These are phyloP conservation scores for Logfia minima DNA, from an alignment of 129 eudicot species.

Conservation along the genomic window DNA sequence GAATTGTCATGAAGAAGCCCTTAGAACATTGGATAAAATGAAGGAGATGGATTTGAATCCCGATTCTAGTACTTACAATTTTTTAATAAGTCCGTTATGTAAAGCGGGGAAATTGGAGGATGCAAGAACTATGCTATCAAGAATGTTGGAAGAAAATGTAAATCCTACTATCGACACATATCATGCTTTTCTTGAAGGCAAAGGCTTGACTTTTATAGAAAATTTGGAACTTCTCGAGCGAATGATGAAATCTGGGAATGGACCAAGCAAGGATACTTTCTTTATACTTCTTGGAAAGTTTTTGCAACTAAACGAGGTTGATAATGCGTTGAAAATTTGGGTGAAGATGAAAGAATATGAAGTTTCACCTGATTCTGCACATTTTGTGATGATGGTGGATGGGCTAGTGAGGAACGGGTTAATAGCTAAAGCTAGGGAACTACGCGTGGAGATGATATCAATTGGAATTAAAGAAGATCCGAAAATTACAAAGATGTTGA, in stretches of 20 bases:
- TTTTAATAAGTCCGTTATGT: slow-evolving; percentile 66
- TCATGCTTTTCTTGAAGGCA: slow-evolving; percentile 64
- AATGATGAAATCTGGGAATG: slow-evolving; percentile 63
- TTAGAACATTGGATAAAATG: slow-evolving; percentile 52
- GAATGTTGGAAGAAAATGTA: slow-evolving; percentile 61
- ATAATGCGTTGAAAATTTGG: slow-evolving; percentile 73
- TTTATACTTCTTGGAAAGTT: slow-evolving; percentile 45
- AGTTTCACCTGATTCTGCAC: slow-evolving; percentile 52
- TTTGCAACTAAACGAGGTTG: slow-evolving; percentile 50
- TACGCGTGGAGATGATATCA: slow-evolving; percentile 59
- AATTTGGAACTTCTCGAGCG: slow-evolving; percentile 55
- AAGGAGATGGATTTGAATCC: slow-evolving; percentile 59
- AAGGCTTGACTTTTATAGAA: slow-evolving; percentile 45
- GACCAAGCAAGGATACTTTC: slow-evolving; percentile 60
- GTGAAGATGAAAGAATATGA: slow-evolving; percentile 54
- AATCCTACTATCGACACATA: slow-evolving; percentile 67
- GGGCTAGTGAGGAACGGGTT: slow-evolving; percentile 59
- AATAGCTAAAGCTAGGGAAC: slow-evolving; percentile 56
- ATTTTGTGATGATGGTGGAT: slow-evolving; percentile 56
- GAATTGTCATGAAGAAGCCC: slow-evolving; percentile 79
- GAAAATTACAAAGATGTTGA: slow-evolving; percentile 53
- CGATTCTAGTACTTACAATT: slow-evolving; percentile 56
- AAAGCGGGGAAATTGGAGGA: slow-evolving; percentile 54
- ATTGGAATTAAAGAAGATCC: slow-evolving; percentile 65
- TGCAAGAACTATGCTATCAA: slow-evolving; percentile 56